Evolutionary conservation across 2,329 filamentous ascomycete species (phyloP).

Genomic region (Penicillium glabrum): DNA sequence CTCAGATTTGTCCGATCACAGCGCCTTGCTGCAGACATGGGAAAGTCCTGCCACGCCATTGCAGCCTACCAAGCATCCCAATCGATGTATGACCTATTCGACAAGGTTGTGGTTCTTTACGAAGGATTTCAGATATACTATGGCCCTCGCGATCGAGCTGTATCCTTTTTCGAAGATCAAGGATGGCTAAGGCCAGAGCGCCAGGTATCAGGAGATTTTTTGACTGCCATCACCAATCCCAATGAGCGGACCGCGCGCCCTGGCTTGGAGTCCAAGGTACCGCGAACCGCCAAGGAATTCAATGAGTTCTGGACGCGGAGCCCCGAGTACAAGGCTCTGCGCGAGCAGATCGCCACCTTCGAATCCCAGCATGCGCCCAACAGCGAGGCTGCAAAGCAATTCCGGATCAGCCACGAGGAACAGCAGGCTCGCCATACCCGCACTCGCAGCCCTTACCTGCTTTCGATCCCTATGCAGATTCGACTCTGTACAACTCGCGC

Average conservation of each 20-base stretch:
- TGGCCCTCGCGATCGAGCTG: constrained; percentile 60
- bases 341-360: constrained; percentile 41
- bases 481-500: constrained; percentile 76
- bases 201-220: constrained; percentile 67
- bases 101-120: constrained; percentile 69
- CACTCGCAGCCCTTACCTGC: constrained; percentile 72
- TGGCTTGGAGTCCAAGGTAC: constrained; percentile 63
- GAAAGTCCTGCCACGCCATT: constrained; percentile 48
- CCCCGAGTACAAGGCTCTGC: constrained; percentile 42
- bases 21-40: constrained; percentile 46
- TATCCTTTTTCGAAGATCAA: constrained; percentile 64
- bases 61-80: constrained; percentile 52
- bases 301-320: constrained; percentile 56
- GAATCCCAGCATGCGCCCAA: constrained; percentile 36
- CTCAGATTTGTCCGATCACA: constrained; percentile 54
- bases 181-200: constrained; percentile 66
- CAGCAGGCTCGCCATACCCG: constrained; percentile 49
- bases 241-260: constrained; percentile 53
- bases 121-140: constrained; percentile 74
- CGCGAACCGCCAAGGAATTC: constrained; percentile 68
- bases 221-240: constrained; percentile 66
- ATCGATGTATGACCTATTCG: constrained; percentile 55
- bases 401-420: constrained; percentile 35
- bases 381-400: constrained; percentile 27
- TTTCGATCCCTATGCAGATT: constrained; percentile 71